These are phyloP conservation scores for Triticum aestivum DNA, from an alignment of 176 grass and related monocot species.

Conservation along the genomic window IWGSC_CS_RefSeq_v2.1 NC_057812.1:482853558-482854057, in stretches of 20 bases:
- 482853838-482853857: slow-evolving; percentile 72
- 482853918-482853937: neutral
- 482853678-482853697: slow-evolving; percentile 93
- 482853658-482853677: slow-evolving; percentile 83
- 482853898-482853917: neutral
- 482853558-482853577: slow-evolving; percentile 92
- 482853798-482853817: slow-evolving; percentile 94
- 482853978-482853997: slow-evolving; percentile 79
- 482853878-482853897: neutral
- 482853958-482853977: slow-evolving; percentile 89
- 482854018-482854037: slow-evolving; percentile 84
- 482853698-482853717: slow-evolving; percentile 76
- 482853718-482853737: slow-evolving; percentile 83
- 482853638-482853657: slow-evolving; percentile 77
- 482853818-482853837: slow-evolving; percentile 87
- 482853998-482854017: slow-evolving; percentile 73
- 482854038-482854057: slow-evolving; percentile 70
- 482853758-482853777: slow-evolving; percentile 88
- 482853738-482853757: slow-evolving; percentile 88
- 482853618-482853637: slow-evolving; percentile 70
- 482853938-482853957: slow-evolving; percentile 16
- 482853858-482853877: neutral
- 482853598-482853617: slow-evolving; percentile 86
- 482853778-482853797: slow-evolving; percentile 69
- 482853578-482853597: slow-evolving; percentile 85